These are phyloP conservation scores for Candida argentea DNA, from an alignment of 805 yeast species.

Conservation along the genomic window DNA sequence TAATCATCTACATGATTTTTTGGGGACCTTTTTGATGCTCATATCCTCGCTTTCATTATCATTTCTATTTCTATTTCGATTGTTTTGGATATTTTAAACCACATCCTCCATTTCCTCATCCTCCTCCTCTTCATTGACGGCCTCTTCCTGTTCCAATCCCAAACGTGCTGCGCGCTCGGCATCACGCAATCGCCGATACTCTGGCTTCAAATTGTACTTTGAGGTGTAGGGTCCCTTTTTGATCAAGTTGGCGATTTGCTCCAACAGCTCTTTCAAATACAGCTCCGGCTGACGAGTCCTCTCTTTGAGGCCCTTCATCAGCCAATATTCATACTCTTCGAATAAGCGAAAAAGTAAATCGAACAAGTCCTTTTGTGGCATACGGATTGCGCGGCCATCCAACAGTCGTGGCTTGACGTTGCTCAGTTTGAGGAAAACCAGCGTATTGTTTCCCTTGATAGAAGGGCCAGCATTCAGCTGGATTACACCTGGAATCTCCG, in stretches of 20 bases:
- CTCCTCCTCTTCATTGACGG: constrained; percentile 36
- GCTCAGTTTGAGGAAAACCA: constrained; percentile 48
- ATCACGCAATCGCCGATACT: constrained; percentile 71
- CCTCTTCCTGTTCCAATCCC: constrained; percentile 37
- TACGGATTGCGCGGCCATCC: constrained; percentile 86
- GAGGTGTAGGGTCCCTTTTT: constrained; percentile 95
- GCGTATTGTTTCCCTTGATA: constrained; percentile 55
- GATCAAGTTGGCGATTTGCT: constrained; percentile 77
- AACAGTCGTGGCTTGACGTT: constrained; percentile 34
- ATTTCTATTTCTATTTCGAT: not conserved
- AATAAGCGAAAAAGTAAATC: constrained; percentile 81
- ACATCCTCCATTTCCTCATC: constrained; percentile 72
- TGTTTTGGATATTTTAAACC: too few relatives aligned
- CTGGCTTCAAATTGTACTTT: constrained; percentile 83
- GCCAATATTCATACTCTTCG: constrained; percentile 95
- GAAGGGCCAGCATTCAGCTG: constrained; percentile 83
- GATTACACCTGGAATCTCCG: constrained; percentile 78
- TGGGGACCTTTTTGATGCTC: too few relatives aligned
- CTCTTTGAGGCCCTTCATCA: constrained; percentile 86
- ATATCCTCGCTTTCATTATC: not conserved
- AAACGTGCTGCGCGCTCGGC: constrained; percentile 62
- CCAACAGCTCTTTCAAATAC: constrained; percentile 83
- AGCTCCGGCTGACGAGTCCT: constrained; percentile 93
- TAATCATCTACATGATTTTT: too few relatives aligned
- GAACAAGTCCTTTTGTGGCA: constrained; percentile 86